Percentiles rank a stretch among this genome's conserved stretches.
Conservation (phyloP, 2,329 filamentous ascomycete genomes). For the Neofusicoccum kwambonambiense region DNA sequence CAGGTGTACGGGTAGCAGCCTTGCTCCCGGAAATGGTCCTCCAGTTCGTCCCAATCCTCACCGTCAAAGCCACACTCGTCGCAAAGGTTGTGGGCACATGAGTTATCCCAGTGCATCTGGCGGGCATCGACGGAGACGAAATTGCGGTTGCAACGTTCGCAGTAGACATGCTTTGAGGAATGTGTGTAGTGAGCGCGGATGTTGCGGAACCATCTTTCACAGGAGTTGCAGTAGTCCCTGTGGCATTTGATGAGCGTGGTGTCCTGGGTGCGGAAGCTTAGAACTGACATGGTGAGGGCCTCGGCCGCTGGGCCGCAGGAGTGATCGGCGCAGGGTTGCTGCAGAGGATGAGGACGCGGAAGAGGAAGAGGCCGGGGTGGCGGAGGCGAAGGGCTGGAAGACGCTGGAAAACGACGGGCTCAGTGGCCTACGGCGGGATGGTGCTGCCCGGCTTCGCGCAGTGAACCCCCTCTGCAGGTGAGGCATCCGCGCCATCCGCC, state of each 20-base stretch:
- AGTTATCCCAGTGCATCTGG: not conserved
- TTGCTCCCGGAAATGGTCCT: not conserved
- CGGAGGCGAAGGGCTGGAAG: not conserved
- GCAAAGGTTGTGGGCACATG: conserved; percentile 1
- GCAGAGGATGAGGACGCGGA: not conserved
- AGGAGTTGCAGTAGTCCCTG: not conserved
- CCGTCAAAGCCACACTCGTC: conserved; percentile 1
- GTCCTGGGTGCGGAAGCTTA: not conserved
- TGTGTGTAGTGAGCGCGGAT: not conserved
- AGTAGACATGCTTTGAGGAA: not conserved
- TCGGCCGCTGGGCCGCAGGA: not conserved
- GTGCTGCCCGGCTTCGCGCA: not conserved
- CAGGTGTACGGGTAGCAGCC: not conserved
- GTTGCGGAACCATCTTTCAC: not conserved
- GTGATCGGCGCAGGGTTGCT: not conserved
- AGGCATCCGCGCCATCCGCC: too few species aligned
- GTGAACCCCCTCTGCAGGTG: not conserved
- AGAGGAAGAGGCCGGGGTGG: not conserved
- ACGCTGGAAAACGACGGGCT: not conserved
- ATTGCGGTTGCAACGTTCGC: not conserved
- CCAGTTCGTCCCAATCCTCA: not conserved
- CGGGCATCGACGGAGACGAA: not conserved
- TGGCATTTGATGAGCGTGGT: not conserved
- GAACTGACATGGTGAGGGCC: not conserved
- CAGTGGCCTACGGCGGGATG: not conserved